phyloP scores from a whole-genome alignment of 1,284 basidiomycete genomes.

The Microbotryomycetes sp. region DNA sequence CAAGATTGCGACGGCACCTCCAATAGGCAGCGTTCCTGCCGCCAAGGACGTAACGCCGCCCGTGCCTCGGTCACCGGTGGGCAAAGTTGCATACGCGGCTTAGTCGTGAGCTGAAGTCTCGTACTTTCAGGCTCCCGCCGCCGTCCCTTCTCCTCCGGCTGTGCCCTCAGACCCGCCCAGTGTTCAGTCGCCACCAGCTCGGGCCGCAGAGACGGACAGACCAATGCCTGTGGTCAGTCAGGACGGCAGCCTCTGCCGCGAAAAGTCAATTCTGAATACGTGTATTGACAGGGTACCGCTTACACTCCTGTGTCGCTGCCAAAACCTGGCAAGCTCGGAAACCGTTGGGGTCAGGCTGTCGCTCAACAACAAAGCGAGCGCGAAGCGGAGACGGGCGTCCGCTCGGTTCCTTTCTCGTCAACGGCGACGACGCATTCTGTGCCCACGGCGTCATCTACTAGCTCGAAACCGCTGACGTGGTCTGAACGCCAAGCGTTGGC shows the following conservation, averaged over 20 bases:
- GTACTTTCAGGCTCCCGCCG: slow-evolving; percentile 15
- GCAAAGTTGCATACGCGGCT: neutral
- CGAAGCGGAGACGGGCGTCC: slow-evolving; percentile 28
- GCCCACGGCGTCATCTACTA: neutral
- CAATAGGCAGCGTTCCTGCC: slow-evolving; percentile 42
- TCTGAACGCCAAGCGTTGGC: slow-evolving; percentile 77
- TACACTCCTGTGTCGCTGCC: slow-evolving; percentile 79
- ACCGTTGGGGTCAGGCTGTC: slow-evolving; percentile 63
- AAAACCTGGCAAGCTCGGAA: slow-evolving; percentile 75
- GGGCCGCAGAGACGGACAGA: slow-evolving; percentile 30
- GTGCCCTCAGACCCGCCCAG: slow-evolving; percentile 44
- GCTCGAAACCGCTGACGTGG: slow-evolving; percentile 77
- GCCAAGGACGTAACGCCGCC: slow-evolving; percentile 50
- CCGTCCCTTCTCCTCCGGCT: slow-evolving; percentile 44
- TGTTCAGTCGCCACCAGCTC: slow-evolving; percentile 18
- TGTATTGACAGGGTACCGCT: slow-evolving; percentile 52
- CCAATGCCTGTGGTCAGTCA: slow-evolving; percentile 25
- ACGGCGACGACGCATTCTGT: neutral
- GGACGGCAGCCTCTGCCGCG: neutral
- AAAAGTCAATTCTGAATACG: too few species aligned
- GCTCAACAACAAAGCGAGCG: slow-evolving; percentile 43
- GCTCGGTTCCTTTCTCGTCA: neutral
- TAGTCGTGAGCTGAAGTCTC: neutral
- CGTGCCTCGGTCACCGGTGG: neutral
- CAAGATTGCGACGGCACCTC: slow-evolving; percentile 43